These are phyloP conservation scores for Penicillium nordicum DNA, from an alignment of 2,329 filamentous ascomycete genomes.

Conservation along the genomic window DNA sequence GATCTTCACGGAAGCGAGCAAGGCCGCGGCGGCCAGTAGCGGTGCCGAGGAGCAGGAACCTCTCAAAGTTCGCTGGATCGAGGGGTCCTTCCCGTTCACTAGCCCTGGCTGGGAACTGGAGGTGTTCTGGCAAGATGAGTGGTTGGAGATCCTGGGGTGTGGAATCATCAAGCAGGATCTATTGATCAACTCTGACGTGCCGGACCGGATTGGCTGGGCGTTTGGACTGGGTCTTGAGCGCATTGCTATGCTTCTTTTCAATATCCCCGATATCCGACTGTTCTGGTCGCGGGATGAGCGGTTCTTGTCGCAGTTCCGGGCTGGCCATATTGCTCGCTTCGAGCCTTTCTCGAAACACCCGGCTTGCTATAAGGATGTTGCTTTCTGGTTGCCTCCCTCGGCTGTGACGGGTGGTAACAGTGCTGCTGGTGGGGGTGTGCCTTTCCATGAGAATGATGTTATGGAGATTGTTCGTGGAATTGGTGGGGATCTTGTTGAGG, in stretches of 20 bases:
- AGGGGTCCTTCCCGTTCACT: constrained; percentile 97
- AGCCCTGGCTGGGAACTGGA: constrained; percentile 95
- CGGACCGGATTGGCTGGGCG: constrained; percentile 81
- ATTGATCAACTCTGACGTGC: constrained; percentile 71
- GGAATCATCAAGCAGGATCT: constrained; percentile 84
- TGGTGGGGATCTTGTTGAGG: constrained; percentile 80
- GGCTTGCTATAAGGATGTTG: constrained; percentile 83
- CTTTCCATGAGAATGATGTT: constrained; percentile 90
- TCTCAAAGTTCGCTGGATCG: constrained; percentile 85
- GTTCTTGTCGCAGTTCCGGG: constrained; percentile 79
- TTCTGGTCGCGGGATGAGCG: constrained; percentile 88
- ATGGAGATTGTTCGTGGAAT: constrained; percentile 91
- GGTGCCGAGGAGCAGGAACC: constrained; percentile 62
- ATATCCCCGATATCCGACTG: constrained; percentile 90
- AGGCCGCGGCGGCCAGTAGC: constrained; percentile 55
- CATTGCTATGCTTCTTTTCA: constrained; percentile 95
- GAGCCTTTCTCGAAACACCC: constrained; percentile 89
- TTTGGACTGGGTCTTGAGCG: constrained; percentile 93
- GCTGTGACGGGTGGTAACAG: constrained; percentile 37
- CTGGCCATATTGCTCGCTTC: constrained; percentile 60
- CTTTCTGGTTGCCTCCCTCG: constrained; percentile 73
- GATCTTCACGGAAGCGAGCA: constrained; percentile 75
- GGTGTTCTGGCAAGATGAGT: constrained; percentile 89
- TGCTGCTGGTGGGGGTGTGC: constrained; percentile 37
- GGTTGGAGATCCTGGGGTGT: constrained; percentile 94